phyloP scores from a whole-genome alignment of 78 protist genomes.

The Ministeria vibrans region DNA sequence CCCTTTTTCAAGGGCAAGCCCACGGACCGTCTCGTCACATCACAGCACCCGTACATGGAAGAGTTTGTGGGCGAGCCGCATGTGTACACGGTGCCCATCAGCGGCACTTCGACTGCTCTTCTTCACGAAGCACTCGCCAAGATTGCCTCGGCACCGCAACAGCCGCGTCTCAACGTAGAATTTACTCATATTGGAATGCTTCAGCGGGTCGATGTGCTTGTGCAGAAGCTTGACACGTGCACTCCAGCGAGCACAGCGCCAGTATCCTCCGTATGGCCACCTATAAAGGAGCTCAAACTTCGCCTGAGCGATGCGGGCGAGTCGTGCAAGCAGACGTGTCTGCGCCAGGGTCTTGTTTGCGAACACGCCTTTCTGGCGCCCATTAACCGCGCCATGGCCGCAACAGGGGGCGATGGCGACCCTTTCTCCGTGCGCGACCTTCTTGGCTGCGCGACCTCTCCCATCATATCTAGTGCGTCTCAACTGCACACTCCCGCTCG shows the following conservation, averaged over 20 bases:
- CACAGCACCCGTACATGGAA: slow-evolving; percentile 5
- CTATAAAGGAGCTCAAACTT: background rate
- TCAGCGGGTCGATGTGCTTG: background rate
- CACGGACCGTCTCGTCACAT: background rate
- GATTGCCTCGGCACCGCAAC: background rate
- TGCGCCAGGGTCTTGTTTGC: background rate
- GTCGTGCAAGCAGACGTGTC: background rate
- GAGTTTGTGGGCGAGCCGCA: background rate
- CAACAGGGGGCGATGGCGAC: background rate
- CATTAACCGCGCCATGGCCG: background rate
- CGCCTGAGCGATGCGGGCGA: background rate
- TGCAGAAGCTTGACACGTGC: background rate
- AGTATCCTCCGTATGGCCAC: background rate
- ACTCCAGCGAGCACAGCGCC: background rate
- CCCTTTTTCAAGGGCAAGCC: slow-evolving; percentile 5
- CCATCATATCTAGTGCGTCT: too few relatives aligned
- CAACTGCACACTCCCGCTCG: background rate
- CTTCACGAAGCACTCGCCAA: background rate
- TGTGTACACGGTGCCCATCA: background rate
- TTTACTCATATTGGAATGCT: background rate
- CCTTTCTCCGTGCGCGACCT: background rate
- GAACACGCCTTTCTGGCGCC: background rate
- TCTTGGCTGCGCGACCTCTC: too few relatives aligned
- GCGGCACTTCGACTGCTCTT: too few relatives aligned
- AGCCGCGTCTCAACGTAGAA: background rate